Evolutionary conservation across 768 basidiomycete genomes (phyloP).

Genomic region (Paxillus rubicundulus): DNA sequence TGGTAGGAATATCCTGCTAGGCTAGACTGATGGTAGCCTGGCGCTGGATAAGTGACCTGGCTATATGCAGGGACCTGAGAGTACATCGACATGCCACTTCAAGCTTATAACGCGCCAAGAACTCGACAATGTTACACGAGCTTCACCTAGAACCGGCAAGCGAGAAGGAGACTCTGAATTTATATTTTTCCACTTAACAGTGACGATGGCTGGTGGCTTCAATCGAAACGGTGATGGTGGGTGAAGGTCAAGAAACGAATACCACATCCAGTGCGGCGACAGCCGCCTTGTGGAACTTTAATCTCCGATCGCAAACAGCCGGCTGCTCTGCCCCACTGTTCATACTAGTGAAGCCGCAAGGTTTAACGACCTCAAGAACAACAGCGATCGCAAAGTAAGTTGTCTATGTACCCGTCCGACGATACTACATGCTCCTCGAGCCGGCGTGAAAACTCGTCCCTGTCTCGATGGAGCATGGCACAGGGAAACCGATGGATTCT

Average conservation of each 20-base stretch:
- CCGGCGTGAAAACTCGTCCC: not conserved
- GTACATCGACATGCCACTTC: slow-evolving; percentile 59
- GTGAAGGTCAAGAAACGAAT: slow-evolving; percentile 41
- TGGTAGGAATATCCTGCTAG: slow-evolving; percentile 47
- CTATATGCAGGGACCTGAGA: slow-evolving; percentile 57
- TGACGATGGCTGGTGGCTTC: slow-evolving; percentile 38
- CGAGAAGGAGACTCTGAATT: slow-evolving; percentile 35
- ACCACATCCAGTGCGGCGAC: slow-evolving; percentile 23
- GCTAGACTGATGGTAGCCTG: slow-evolving; percentile 46
- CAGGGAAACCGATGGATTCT: slow-evolving; percentile 38
- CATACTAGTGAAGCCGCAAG: slow-evolving; percentile 1
- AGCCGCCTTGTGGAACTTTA: slow-evolving; percentile 27
- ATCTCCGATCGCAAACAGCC: slow-evolving; percentile 37
- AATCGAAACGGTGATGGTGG: slow-evolving; percentile 45
- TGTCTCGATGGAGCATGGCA: slow-evolving; percentile 1
- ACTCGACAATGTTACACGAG: slow-evolving; percentile 32
- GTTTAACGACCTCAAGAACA: slow-evolving; percentile 26
- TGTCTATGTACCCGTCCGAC: not conserved
- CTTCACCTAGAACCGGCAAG: slow-evolving; percentile 32
- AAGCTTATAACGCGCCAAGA: slow-evolving; percentile 36
- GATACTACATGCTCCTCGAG: not conserved
- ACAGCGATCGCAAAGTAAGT: slow-evolving; percentile 29
- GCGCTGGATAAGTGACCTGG: slow-evolving; percentile 51
- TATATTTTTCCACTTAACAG: slow-evolving; percentile 49
- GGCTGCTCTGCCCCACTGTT: slow-evolving; percentile 8